Evolutionary conservation across 2,329 filamentous ascomycete genomes (phyloP).

Genomic region (Davidsoniella neocaledoniae): DNA sequence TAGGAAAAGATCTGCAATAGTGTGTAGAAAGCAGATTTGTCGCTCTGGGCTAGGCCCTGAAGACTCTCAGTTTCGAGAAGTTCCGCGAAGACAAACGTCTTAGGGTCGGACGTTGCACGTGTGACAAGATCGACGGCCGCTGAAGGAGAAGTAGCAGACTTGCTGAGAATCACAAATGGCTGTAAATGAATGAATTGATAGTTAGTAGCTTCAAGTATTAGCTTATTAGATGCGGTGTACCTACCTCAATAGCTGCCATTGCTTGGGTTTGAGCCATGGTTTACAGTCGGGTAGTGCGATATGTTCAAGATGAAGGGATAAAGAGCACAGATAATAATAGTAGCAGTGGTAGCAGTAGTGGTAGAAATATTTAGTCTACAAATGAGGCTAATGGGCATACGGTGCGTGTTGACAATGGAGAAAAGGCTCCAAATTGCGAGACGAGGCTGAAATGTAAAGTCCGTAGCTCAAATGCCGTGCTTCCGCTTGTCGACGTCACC

Average conservation of each 20-base stretch:
- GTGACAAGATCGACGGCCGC: conserved; percentile 73
- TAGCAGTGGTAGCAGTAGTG: too few species aligned
- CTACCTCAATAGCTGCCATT: conserved; percentile 45
- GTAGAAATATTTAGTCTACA: too few species aligned
- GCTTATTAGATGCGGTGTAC: background rate
- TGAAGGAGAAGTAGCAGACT: conserved; percentile 67
- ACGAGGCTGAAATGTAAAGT: background rate
- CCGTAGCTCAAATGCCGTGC: background rate
- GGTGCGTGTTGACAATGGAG: too few species aligned
- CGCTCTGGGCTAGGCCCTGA: conserved; percentile 43
- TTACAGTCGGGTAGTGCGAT: background rate
- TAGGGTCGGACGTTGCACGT: conserved; percentile 74
- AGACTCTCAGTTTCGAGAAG: conserved; percentile 71
- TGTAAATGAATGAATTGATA: conserved; percentile 27
- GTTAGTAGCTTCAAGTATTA: background rate
- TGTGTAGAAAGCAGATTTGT: conserved; percentile 39
- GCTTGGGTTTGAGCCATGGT: conserved; percentile 59
- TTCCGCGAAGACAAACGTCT: conserved; percentile 87
- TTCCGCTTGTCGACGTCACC: background rate
- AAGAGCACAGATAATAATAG: too few species aligned
- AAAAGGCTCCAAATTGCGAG: too few species aligned
- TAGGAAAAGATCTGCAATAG: conserved; percentile 83
- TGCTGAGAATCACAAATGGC: conserved; percentile 81
- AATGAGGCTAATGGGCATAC: too few species aligned
- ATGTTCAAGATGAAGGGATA: background rate